Conservation (phyloP, 2,329 filamentous ascomycete species). For the Aspergillus sergii region DNA sequence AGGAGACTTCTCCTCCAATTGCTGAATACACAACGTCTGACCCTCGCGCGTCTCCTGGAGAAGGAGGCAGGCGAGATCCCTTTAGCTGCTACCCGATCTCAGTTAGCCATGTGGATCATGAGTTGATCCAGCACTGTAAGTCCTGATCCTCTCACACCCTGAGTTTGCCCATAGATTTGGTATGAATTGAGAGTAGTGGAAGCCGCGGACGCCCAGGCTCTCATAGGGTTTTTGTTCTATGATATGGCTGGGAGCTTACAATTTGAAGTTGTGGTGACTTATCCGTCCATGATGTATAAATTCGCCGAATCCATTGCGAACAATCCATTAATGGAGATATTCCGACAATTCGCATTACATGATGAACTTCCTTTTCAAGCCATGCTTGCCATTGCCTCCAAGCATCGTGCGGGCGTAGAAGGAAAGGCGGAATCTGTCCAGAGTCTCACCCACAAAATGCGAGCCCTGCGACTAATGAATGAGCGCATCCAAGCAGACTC, state of each 20-base stretch:
- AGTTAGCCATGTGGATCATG: constrained; percentile 27
- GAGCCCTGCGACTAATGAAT: constrained; percentile 33
- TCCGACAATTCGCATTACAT: constrained; percentile 32
- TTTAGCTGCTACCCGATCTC: constrained; percentile 33
- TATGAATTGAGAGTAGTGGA: not conserved
- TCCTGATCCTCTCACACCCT: constrained; percentile 7
- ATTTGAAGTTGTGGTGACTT: constrained; percentile 32
- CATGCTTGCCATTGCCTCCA: constrained; percentile 38
- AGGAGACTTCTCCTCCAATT: constrained; percentile 8
- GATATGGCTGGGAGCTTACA: constrained; percentile 22
- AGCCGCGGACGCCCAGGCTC: not conserved
- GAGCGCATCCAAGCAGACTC: constrained; percentile 30
- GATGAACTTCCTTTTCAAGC: constrained; percentile 36
- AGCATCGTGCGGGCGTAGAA: constrained; percentile 35
- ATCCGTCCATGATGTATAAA: constrained; percentile 41
- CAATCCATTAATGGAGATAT: constrained; percentile 36
- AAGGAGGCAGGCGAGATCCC: constrained; percentile 26
- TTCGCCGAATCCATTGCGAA: constrained; percentile 28
- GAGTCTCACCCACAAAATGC: constrained; percentile 38
- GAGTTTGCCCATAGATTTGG: not conserved
- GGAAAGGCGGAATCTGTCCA: constrained; percentile 33
- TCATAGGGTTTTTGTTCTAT: not conserved
- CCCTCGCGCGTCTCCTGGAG: constrained; percentile 21
- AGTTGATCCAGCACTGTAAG: constrained; percentile 37
- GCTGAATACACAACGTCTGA: constrained; percentile 11